Percentiles rank a stretch among this genome's conserved stretches.
These are phyloP conservation scores for Phanerodontia chrysosporium DNA, from an alignment of 768 basidiomycete species.

Conservation along the genomic window DNA sequence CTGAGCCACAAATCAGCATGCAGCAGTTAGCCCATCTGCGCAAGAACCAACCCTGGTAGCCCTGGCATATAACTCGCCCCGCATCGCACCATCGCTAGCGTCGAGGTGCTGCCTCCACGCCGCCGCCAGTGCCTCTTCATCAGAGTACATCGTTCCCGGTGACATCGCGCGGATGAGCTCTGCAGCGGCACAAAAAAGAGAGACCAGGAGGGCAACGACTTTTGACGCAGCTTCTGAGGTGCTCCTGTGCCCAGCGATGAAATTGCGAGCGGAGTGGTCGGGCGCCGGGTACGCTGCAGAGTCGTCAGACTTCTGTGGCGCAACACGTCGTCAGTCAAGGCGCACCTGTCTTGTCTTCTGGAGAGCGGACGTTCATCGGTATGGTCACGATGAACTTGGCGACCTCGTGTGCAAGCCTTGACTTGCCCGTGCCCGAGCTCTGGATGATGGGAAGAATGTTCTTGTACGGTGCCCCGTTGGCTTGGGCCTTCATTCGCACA, in stretches of 20 bases:
- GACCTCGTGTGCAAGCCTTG: conserved; percentile 24
- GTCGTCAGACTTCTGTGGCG: background rate
- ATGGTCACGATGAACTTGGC: conserved; percentile 20
- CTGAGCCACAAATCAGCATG: too few species aligned
- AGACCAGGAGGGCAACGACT: background rate
- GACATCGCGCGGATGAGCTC: background rate
- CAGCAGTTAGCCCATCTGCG: too few species aligned
- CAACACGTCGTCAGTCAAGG: too few species aligned
- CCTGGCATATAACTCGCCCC: background rate
- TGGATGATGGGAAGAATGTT: conserved; percentile 10
- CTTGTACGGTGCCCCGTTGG: background rate
- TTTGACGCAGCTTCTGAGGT: background rate
- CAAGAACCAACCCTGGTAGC: background rate
- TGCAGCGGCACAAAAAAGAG: background rate
- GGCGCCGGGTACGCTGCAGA: background rate
- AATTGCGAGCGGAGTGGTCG: background rate
- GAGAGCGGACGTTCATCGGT: conserved; percentile 22
- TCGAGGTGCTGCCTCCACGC: background rate
- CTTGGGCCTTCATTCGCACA: background rate
- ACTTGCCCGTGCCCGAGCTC: conserved; percentile 25
- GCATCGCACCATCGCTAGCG: background rate
- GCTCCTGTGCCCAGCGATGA: background rate
- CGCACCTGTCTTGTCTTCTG: background rate
- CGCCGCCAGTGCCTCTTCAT: background rate
- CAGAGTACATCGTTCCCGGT: background rate